These are phyloP conservation scores for Macrophomina pseudophaseolina DNA, from an alignment of 2,329 filamentous ascomycete species.

Conservation along the genomic window DNA sequence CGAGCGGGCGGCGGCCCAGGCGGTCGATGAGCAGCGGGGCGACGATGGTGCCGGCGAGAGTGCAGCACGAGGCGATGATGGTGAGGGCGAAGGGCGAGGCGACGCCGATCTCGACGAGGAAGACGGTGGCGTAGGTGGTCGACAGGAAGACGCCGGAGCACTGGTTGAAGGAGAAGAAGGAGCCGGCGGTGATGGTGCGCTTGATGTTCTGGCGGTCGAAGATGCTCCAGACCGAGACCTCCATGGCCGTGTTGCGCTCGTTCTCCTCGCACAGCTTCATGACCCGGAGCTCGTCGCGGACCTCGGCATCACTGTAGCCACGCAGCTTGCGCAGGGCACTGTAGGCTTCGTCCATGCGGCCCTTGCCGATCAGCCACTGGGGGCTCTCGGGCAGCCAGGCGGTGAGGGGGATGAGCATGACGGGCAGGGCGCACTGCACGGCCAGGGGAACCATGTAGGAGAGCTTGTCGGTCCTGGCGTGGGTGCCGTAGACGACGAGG, in stretches of 20 bases:
- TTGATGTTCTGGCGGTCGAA: constrained; percentile 42
- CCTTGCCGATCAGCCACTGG: constrained; percentile 62
- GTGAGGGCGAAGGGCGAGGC: constrained; percentile 72
- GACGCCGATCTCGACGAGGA: constrained; percentile 78
- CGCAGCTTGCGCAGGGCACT: constrained; percentile 35
- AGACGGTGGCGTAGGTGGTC: constrained; percentile 62
- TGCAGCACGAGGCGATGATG: constrained; percentile 57
- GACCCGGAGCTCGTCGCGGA: constrained; percentile 41
- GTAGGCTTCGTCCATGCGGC: constrained; percentile 46
- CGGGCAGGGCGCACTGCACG: constrained; percentile 42
- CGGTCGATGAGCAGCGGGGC: constrained; percentile 66
- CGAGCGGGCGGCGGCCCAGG: constrained; percentile 62
- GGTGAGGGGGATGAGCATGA: constrained; percentile 38
- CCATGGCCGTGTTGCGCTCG: constrained; percentile 32
- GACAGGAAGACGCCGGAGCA: constrained; percentile 44
- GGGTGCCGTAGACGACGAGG: constrained; percentile 77
- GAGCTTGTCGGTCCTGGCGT: constrained; percentile 65
- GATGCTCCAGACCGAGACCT: constrained; percentile 44
- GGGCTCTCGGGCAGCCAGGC: constrained; percentile 62
- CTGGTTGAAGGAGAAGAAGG: constrained; percentile 23
- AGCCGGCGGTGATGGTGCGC: constrained; percentile 47
- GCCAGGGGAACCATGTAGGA: constrained; percentile 44
- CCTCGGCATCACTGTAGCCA: constrained; percentile 37
- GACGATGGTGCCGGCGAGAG: constrained; percentile 61
- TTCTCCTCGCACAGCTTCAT: constrained; percentile 38